Evolutionary conservation across 176 grass and related monocot species (phyloP).

Genomic region (Saccharum officinarum): DNA sequence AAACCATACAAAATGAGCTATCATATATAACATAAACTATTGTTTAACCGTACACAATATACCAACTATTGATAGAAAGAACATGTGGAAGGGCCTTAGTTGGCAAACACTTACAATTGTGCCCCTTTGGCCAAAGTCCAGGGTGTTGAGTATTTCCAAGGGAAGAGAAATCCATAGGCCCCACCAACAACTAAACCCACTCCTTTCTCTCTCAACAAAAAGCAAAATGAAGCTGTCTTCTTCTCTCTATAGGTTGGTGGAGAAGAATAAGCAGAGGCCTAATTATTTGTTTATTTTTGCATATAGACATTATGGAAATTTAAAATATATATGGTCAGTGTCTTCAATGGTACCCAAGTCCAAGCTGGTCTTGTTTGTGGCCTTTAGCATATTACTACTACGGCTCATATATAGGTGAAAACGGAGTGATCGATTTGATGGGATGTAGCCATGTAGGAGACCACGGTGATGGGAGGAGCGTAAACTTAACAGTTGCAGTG

Average conservation of each 20-base stretch:
- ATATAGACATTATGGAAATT: background rate
- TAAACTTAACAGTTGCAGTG: no score
- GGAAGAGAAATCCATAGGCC: background rate
- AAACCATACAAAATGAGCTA: no score
- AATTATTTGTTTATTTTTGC: background rate
- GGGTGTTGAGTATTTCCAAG: background rate
- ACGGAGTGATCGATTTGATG: background rate
- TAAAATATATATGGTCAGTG: background rate
- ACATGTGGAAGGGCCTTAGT: no score
- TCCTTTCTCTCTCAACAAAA: conserved; percentile 11
- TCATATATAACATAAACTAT: no score
- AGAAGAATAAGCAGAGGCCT: background rate
- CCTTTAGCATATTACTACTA: background rate
- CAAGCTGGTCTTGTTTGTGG: background rate
- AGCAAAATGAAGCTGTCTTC: background rate
- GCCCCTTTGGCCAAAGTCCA: background rate
- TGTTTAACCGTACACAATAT: no score
- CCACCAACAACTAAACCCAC: conserved; percentile 18
- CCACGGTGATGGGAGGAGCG: no score
- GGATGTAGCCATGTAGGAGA: background rate
- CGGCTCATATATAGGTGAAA: background rate
- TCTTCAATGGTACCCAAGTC: background rate
- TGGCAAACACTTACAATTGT: no score
- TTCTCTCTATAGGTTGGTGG: background rate
- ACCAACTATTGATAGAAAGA: no score